Percentiles rank a stretch among this genome's conserved stretches.
Conservation (phyloP, 2,329 filamentous ascomycete species). For the Fusarium xyrophilum region DNA sequence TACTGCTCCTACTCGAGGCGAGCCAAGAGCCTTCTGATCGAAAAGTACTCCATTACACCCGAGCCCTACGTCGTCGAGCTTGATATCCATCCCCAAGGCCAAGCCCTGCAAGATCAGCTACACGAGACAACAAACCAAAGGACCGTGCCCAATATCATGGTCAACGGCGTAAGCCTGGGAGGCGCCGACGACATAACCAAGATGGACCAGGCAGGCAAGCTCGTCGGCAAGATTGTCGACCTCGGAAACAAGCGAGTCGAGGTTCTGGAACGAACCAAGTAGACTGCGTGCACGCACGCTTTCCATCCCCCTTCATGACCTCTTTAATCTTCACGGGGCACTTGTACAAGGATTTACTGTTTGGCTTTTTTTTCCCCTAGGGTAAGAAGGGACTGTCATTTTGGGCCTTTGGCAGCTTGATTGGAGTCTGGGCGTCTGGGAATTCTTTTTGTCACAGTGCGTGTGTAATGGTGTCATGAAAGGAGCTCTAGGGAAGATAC, state of each 20-base stretch:
- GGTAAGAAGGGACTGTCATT: conserved; percentile 20
- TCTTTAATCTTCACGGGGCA: conserved; percentile 16
- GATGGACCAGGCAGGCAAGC: conserved; percentile 69
- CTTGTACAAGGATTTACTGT: conserved; percentile 15
- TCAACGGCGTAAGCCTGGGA: conserved; percentile 88
- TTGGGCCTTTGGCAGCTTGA: conserved; percentile 13
- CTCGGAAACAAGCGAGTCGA: conserved; percentile 73
- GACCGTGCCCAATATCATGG: conserved; percentile 91
- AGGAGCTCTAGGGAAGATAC: not conserved
- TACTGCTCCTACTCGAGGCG: conserved; percentile 88
- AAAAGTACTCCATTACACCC: conserved; percentile 84
- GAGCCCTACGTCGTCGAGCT: conserved; percentile 89
- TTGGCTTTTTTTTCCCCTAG: not conserved
- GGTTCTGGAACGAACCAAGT: conserved; percentile 53
- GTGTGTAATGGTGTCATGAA: not conserved
- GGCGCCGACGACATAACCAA: conserved; percentile 85
- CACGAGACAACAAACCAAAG: conserved; percentile 75
- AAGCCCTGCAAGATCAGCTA: conserved; percentile 74
- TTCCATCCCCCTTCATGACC: conserved; percentile 11
- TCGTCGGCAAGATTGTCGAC: conserved; percentile 74
- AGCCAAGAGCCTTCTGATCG: conserved; percentile 84
- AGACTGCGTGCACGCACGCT: not conserved
- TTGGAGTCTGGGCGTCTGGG: conserved; percentile 33
- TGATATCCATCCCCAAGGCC: conserved; percentile 79
- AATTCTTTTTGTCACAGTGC: conserved; percentile 17